Base-by-base conservation (phyloP, 2,329 filamentous ascomycete genomes). In the Clonostachys solani region DNA sequence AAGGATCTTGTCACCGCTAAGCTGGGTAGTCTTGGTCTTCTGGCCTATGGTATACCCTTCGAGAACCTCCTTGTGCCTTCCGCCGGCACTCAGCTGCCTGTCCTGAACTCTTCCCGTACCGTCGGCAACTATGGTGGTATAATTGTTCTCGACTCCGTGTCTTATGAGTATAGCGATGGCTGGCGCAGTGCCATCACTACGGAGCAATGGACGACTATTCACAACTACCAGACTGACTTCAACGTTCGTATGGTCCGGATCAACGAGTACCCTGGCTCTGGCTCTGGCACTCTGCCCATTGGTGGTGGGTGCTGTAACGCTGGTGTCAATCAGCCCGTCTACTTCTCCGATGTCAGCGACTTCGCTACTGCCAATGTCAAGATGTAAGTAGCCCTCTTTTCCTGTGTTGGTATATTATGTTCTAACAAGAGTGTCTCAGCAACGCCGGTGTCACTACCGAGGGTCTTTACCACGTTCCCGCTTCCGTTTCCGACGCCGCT, bases 11-110 rank as follows among this genome's bases (percentile, higher is more conserved):
- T 65, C 19, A 68, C 75, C 3, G 75, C 74, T 9, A 63, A 62
- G n/a, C 72, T 73, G 33, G 74, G 74, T 12, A 72, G 69, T 34
- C 73, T 72, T 12, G 80, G 80, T 19, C 69, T 84, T 9, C 74
- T 78, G 56, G 79, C 70, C 48, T 84, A 84, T 54, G 80, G 78
- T 33, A 83, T 84, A 50, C 78, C 80, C 2, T 83, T 72, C 54
- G 66, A 81, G 53, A 67, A 73, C 6, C 56, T 82, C 12, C 52
- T 75, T 17, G 77, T 84, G n/a, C 78, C 79, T 8, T 67, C 77
- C 54, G 55, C 58, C 6, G 80, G 80, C 13, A 63, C 68, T 6
- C 53, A 63, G 16, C 71, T 84, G 29, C 81, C 81, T 1, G 51
- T 61, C 0, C 68, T 84, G 34, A 82, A 77, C 55, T 65, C 67